Base-by-base conservation (phyloP, 2,329 filamentous ascomycete genomes). In the Calonectria pseudoreteaudii region DNA sequence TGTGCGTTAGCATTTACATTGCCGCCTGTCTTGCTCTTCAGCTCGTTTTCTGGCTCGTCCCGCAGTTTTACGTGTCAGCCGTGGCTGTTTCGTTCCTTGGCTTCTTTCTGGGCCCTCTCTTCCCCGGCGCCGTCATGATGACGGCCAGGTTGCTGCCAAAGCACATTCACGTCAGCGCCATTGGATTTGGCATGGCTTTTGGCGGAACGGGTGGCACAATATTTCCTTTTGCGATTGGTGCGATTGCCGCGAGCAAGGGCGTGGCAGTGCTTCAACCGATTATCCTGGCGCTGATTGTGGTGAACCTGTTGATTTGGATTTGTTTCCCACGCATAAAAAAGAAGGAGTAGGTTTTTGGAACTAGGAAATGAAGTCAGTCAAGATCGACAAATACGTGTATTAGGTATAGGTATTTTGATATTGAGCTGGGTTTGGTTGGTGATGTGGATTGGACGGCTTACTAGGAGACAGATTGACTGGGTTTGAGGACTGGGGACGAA, bases 31-130 rank as follows among this genome's bases (percentile, higher is more conserved):
- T 94, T 53, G 91, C 79, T 0, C 87, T 94, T 5, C 89, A 94
- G 74, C 87, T 95, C 0, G 84, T 95, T 0, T 86, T 86, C 74
- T 86, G 85, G 85, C 81, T 86, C 0, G 82, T 96, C 85, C 94
- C 75, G 0, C 89, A 92, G 50, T 94, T 96, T 82, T 77, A 85
- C 28, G 85, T 86, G 0, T 86, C 85, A 0, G 84, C 93, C 0
- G 86, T 95, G 2, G 91, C 93, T 0, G 92, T 94, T 2, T 86
- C 91, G 0, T 84, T 95, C 0, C 88, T 94, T 34, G 94, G 94
- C 0, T 94, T 95, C 86, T 94, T 95, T 79, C 86, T 95, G 0
- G 94, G 94, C 0, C 94, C 94, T 0, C 83, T 95, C 73, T 95
- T 95, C 80, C 93, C 94, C 0, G 92, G 92, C 1, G 93, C 90